These are phyloP conservation scores for Oxyria digyna DNA, from an alignment of 148 eudicot genomes.

Conservation along the genomic window DNA sequence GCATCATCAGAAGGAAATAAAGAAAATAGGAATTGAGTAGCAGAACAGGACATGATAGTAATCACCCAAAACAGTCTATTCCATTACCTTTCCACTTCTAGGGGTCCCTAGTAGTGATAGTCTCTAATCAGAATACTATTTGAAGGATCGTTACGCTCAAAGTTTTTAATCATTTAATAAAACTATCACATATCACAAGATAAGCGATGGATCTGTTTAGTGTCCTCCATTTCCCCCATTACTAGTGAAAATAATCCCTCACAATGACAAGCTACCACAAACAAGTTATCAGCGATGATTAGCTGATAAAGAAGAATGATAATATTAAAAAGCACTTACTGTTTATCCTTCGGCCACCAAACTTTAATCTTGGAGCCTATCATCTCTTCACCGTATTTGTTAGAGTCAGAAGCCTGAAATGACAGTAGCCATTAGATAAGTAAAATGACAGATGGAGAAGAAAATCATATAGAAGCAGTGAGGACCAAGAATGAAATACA, in stretches of 20 bases:
- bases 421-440: not conserved
- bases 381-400: constrained; percentile 6
- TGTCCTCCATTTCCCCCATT: not conserved
- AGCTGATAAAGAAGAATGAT: not conserved
- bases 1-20: constrained; percentile 13
- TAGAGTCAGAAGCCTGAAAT: constrained; percentile 1
- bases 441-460: not conserved
- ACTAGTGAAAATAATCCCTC: not conserved
- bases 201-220: not conserved
- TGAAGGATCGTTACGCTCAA: too few species aligned
- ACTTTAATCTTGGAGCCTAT: constrained; percentile 8
- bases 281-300: not conserved
- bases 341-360: constrained; percentile 10
- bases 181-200: too few species aligned
- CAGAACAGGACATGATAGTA: not conserved
- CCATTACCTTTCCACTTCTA: not conserved
- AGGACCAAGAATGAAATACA: not conserved
- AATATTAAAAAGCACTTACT: constrained; percentile 1
- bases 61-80: not conserved
- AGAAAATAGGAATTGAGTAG: not conserved
- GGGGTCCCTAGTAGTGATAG: not conserved
- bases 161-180: too few species aligned
- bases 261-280: not conserved
- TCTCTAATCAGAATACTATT: not conserved
- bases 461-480: not conserved